A percentile compares a stretch with the other conserved stretches of the same genome.
phyloP scores from a whole-genome alignment of 2,329 filamentous ascomycete species.

The Chaetomiaceae sp. region DNA sequence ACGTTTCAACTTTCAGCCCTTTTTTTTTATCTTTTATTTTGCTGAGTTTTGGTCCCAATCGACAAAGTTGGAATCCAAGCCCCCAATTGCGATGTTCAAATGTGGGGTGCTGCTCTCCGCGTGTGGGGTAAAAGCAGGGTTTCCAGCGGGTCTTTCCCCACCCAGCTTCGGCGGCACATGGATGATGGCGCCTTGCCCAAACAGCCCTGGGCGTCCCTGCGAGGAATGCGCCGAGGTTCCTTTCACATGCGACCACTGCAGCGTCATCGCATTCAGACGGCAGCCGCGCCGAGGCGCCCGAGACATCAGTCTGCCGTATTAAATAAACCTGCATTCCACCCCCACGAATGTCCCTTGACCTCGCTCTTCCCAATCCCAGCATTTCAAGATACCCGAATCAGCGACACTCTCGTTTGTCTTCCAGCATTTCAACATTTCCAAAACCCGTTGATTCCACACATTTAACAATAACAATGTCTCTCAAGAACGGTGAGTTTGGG shows the following conservation, averaged over 20 bases:
- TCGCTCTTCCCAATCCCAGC: neutral
- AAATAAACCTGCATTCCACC: slow-evolving; percentile 12
- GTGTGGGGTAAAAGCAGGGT: slow-evolving; percentile 2
- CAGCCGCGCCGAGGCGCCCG: slow-evolving; percentile 1
- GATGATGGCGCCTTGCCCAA: slow-evolving; percentile 4
- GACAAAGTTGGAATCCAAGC: too few species aligned
- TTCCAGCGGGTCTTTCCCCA: neutral
- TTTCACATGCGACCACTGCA: slow-evolving; percentile 20
- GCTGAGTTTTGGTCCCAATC: too few species aligned
- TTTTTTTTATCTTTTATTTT: too few species aligned
- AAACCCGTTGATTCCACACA: neutral
- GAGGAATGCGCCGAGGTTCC: slow-evolving; percentile 23
- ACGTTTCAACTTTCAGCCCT: too few species aligned
- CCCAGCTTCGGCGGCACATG: slow-evolving; percentile 12
- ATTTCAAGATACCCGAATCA: slow-evolving; percentile 3
- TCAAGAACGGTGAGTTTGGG: slow-evolving; percentile 65
- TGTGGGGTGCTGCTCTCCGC: neutral
- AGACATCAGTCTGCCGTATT: neutral
- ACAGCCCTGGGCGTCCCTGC: neutral
- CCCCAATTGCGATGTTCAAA: neutral
- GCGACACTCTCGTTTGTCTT: too few species aligned
- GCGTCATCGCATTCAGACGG: slow-evolving; percentile 22
- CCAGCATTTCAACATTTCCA: neutral
- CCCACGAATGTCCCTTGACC: slow-evolving; percentile 2
- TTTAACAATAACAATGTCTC: slow-evolving; percentile 54